phyloP scores from a whole-genome alignment of 495 filamentous ascomycete species.

The Amphirosellinia nigrospora region DNA sequence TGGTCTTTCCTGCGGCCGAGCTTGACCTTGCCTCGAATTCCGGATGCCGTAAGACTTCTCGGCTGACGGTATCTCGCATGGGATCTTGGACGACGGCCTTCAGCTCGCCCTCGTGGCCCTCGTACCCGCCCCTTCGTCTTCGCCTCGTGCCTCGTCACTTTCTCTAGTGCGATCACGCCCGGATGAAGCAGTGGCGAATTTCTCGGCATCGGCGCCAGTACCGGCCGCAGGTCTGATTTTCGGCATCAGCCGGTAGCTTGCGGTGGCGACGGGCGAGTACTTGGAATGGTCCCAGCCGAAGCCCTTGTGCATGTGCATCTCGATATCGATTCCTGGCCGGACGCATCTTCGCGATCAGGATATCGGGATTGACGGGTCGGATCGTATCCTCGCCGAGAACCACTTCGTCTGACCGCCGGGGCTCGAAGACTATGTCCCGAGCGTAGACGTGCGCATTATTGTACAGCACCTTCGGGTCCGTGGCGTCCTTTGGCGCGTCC shows the following conservation, averaged over 20 bases:
- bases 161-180: constrained; percentile 84
- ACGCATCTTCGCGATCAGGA: constrained; percentile 91
- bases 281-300: constrained; percentile 96
- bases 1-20: constrained; percentile 89
- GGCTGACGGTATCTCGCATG: constrained; percentile 89
- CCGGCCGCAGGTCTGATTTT: constrained; percentile 83
- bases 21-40: constrained; percentile 96
- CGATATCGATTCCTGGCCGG: constrained; percentile 79
- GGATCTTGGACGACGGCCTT: constrained; percentile 87
- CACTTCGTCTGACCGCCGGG: constrained; percentile 72
- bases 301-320: constrained; percentile 90
- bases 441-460: constrained; percentile 88
- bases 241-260: constrained; percentile 88
- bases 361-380: constrained; percentile 83
- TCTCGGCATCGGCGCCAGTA: constrained; percentile 81
- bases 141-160: constrained; percentile 71
- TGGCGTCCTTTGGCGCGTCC: constrained; percentile 69
- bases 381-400: constrained; percentile 71
- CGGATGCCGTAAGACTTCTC: constrained; percentile 87
- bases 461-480: constrained; percentile 83
- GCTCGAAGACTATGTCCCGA: constrained; percentile 73
- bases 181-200: constrained; percentile 90
- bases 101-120: constrained; percentile 73
- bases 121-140: constrained; percentile 65
- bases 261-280: constrained; percentile 95